A percentile compares a stretch with the other conserved stretches of the same genome.
These are phyloP conservation scores for Ophiostoma australiae DNA, from an alignment of 2,329 filamentous ascomycete species.

Conservation along the genomic window DNA sequence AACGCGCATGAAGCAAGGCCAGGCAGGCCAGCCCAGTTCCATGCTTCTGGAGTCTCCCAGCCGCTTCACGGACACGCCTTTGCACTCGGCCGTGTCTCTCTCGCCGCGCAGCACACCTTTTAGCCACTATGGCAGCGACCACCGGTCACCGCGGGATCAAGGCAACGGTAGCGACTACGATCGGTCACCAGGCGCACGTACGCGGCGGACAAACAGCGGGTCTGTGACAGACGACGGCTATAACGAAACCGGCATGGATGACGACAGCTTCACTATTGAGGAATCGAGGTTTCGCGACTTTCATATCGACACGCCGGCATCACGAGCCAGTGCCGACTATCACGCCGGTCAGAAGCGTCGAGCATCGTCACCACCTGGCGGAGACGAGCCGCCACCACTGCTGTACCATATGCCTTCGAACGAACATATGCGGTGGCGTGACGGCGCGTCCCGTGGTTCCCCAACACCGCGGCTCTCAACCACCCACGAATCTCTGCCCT, in stretches of 20 bases:
- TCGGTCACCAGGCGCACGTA: constrained; percentile 44
- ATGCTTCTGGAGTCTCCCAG: constrained; percentile 42
- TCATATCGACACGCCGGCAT: constrained; percentile 42
- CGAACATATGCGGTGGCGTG: constrained; percentile 47
- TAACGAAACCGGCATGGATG: constrained; percentile 46
- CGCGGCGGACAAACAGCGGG: constrained; percentile 47
- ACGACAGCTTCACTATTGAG: constrained; percentile 46
- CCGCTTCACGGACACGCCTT: constrained; percentile 43
- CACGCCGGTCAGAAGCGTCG: constrained; percentile 50
- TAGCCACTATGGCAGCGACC: constrained; percentile 34
- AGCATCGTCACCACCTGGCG: constrained; percentile 50
- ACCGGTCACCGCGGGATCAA: constrained; percentile 39
- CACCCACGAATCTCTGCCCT: constrained; percentile 44
- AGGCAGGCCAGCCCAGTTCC: background rate
- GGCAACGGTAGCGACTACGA: constrained; percentile 43
- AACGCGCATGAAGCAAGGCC: constrained; percentile 39
- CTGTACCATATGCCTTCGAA: constrained; percentile 37
- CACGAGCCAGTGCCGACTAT: constrained; percentile 35
- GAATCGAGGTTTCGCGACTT: constrained; percentile 41
- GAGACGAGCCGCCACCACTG: constrained; percentile 39
- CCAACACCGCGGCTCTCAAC: constrained; percentile 49
- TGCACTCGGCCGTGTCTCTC: constrained; percentile 40
- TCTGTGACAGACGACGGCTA: constrained; percentile 43
- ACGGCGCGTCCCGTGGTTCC: constrained; percentile 46
- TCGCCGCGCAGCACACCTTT: constrained; percentile 46